Evolutionary conservation across 129 eudicot species (phyloP).

Genomic region (Gnaphalium uliginosum): DNA sequence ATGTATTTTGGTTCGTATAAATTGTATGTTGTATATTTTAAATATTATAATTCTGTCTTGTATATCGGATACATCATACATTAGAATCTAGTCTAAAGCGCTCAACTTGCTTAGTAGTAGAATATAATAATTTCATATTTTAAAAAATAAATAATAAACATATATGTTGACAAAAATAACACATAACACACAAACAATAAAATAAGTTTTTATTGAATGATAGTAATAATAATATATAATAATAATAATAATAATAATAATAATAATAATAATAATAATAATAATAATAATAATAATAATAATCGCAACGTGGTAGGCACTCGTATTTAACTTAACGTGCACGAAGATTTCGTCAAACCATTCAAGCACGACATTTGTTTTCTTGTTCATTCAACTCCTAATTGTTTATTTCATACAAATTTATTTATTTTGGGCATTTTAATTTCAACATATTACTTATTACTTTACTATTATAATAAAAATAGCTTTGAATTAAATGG

Average conservation of each 20-base stretch:
- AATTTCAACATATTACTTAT: too few relatives aligned
- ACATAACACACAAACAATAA: not conserved
- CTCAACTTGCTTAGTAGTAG: not conserved
- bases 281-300: not conserved
- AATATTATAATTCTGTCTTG: too few relatives aligned
- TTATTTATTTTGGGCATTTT: not conserved
- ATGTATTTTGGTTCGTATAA: too few relatives aligned
- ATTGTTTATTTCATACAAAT: not conserved
- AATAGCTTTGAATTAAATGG: too few relatives aligned
- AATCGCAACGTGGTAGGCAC: slow-evolving; percentile 15
- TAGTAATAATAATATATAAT: not conserved
- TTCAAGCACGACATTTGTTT: slow-evolving; percentile 18
- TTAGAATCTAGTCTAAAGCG: too few relatives aligned
- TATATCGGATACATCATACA: too few relatives aligned
- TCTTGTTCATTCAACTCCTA: slow-evolving; percentile 13
- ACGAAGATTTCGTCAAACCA: slow-evolving; percentile 26
- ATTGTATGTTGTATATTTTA: too few relatives aligned
- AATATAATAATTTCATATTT: not conserved
- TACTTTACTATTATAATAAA: too few relatives aligned
- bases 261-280: not conserved
- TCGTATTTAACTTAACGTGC: slow-evolving; percentile 14
- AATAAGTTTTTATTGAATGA: too few relatives aligned
- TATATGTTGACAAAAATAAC: not conserved
- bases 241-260: not conserved
- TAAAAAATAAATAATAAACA: not conserved